phyloP scores from a whole-genome alignment of 1,284 basidiomycete species.

The Cutaneotrichosporon sp. region DNA sequence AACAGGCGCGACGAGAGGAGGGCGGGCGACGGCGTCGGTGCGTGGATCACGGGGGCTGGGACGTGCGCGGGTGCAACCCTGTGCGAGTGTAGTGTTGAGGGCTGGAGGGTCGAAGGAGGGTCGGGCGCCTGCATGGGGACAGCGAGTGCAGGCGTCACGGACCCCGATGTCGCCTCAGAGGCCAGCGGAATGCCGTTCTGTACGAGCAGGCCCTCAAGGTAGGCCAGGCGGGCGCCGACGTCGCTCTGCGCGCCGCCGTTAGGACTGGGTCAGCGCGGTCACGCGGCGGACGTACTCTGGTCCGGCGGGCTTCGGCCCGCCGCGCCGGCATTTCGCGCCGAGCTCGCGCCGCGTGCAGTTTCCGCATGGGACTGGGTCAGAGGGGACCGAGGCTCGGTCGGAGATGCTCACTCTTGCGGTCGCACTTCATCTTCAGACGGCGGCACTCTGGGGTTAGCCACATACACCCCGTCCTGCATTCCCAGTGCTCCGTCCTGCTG shows the following conservation, averaged over 20 bases:
- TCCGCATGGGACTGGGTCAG: conserved; percentile 19
- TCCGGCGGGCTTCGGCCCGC: not conserved
- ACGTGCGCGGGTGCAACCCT: too few relatives aligned
- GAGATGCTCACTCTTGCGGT: conserved; percentile 1
- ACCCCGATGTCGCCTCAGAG: not conserved
- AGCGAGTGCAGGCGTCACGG: too few relatives aligned
- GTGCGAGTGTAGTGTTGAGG: conserved; percentile 4
- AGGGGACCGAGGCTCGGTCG: not conserved
- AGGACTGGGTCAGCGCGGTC: not conserved
- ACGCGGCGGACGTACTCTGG: not conserved
- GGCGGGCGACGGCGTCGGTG: too few relatives aligned
- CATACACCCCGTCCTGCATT: too few relatives aligned
- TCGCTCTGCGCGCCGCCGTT: not conserved
- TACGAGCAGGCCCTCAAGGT: conserved; percentile 6
- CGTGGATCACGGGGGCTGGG: too few relatives aligned
- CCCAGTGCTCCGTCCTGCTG: too few relatives aligned
- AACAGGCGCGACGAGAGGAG: too few relatives aligned
- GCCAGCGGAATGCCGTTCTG: not conserved
- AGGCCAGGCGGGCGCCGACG: not conserved
- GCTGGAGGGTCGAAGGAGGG: too few relatives aligned
- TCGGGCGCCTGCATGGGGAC: too few relatives aligned
- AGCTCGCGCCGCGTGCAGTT: conserved; percentile 16
- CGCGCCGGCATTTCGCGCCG: conserved; percentile 9
- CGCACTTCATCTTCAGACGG: not conserved
- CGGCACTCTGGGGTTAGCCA: not conserved